Conservation (phyloP, 176 grass and related monocot genomes). For the Carex littledalei region DNA sequence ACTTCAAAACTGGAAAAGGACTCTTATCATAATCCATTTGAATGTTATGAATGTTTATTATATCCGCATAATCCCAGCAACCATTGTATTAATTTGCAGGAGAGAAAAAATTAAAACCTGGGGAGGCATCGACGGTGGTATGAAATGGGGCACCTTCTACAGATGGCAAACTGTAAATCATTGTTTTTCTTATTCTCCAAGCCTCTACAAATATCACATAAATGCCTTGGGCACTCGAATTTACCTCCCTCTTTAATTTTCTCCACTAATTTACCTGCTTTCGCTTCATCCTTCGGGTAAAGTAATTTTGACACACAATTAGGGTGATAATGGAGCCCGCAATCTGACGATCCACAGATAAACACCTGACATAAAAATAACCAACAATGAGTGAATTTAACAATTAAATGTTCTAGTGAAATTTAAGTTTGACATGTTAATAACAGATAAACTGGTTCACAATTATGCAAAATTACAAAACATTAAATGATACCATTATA, state of each 20-base stretch:
- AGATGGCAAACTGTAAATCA: slow-evolving; percentile 63
- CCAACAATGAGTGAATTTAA: not conserved
- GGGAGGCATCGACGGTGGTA: slow-evolving; percentile 80
- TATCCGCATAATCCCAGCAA: not conserved
- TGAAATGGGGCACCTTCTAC: slow-evolving; percentile 60
- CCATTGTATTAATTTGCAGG: not conserved
- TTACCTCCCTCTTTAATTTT: slow-evolving; percentile 34
- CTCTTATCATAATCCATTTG: not conserved
- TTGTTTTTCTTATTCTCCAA: slow-evolving; percentile 35
- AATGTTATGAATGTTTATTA: not conserved
- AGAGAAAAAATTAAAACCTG: slow-evolving; percentile 30
- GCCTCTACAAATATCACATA: slow-evolving; percentile 42
- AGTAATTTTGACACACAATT: slow-evolving; percentile 54
- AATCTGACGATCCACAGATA: slow-evolving; percentile 37
- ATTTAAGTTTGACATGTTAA: not conserved
- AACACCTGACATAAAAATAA: slow-evolving; percentile 54
- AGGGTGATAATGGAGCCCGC: slow-evolving; percentile 81
- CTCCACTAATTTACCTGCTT: slow-evolving; percentile 20
- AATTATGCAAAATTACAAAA: not conserved
- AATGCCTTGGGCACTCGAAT: slow-evolving; percentile 67
- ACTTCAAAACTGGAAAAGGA: not conserved
- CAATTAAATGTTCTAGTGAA: not conserved
- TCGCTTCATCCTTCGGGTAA: slow-evolving; percentile 9
- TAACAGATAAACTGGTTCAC: not conserved
- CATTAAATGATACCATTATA: not conserved